Base-by-base conservation (phyloP, 1,284 basidiomycete species). In the Cutaneotrichosporon cavernicola region DNA sequence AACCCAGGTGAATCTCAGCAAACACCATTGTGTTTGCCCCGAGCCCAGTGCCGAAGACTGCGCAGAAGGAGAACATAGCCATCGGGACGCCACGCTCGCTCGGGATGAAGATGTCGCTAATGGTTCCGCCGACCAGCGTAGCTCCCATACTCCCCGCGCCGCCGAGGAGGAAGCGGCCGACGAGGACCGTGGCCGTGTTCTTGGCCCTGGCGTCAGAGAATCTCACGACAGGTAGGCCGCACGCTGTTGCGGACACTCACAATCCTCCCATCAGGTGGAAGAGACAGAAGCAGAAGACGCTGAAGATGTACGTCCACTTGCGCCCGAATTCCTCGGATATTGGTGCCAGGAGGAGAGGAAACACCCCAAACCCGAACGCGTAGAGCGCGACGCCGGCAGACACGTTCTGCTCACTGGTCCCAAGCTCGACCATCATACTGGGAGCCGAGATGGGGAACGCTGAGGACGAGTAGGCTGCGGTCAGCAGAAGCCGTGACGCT, bases 251-350 rank as follows among this genome's bases (percentile, higher is more conserved):
- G 10, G 22, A 21, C 18, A 32, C 26, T 21, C 40, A 51, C 49
- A 58, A 36, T 4, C 8, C 38, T 31, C 60, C 10, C 36, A 46
- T 32, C 52, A 89, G 69, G 72, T 86, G 86, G 81, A 87, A 85
- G n/a, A 86, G 66, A 61, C 84, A 79, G 73, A 88, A 88, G 5
- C 85, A 82, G 60, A 86, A 71, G 10, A 79, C 82, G 14, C 85
- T 87, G 51, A 79, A 82, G 46, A 90, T 75, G 71, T 90, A 91
- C 16, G 90, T 78, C 34, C 88, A 88, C 59, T 85, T 85, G 40
- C 90, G 79, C 0, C 90, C 90, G 67, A 90, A 86, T 72, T 91
- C 90, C 74, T 91, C 90, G 65, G 87, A 88, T 66, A 91, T 85
- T 0, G 90, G 88, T 0, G 89, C 87, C 0, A 88, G 83, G 3